phyloP scores from a whole-genome alignment of 805 yeast species.

The Tetrapisispora fleetii region DNA sequence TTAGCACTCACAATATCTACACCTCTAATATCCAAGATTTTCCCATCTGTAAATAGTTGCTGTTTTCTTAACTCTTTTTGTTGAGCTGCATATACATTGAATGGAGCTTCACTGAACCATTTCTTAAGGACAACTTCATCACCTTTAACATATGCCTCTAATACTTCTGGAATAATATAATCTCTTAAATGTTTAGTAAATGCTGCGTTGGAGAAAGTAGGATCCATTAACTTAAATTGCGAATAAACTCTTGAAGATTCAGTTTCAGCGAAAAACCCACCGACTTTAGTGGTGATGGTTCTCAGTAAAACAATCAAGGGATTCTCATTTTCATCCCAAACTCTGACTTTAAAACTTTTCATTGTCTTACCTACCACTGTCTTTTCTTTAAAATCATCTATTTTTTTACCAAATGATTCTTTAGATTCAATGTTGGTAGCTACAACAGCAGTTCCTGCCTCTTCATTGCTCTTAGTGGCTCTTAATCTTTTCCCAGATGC shows the following conservation, averaged over 20 bases:
- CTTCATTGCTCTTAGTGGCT: conserved; percentile 66
- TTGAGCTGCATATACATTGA: conserved; percentile 85
- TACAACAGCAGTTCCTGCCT: conserved; percentile 74
- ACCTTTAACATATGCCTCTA: conserved; percentile 91
- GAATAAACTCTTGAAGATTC: conserved; percentile 90
- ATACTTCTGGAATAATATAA: conserved; percentile 85
- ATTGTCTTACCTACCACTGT: conserved; percentile 60
- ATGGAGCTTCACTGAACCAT: conserved; percentile 97
- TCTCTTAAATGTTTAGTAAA: conserved; percentile 80
- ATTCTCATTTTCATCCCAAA: conserved; percentile 90
- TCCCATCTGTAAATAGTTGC: conserved; percentile 83
- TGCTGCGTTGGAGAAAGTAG: conserved; percentile 67
- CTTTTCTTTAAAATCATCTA: conserved; percentile 57
- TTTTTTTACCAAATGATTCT: conserved; percentile 54
- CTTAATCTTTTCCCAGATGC: conserved; percentile 50
- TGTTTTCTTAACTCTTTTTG: conserved; percentile 88
- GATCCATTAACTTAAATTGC: conserved; percentile 82
- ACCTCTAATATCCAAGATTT: conserved; percentile 87
- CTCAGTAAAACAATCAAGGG: conserved; percentile 76
- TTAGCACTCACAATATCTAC: conserved; percentile 86
- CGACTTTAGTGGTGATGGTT: conserved; percentile 67
- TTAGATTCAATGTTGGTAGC: conserved; percentile 71
- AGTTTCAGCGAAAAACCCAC: conserved; percentile 90
- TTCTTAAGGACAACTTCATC: conserved; percentile 71
- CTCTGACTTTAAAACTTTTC: conserved; percentile 49